These are phyloP conservation scores for Eucalyptus regnans DNA, from an alignment of 345 rosid species.

Conservation along the genomic window DNA sequence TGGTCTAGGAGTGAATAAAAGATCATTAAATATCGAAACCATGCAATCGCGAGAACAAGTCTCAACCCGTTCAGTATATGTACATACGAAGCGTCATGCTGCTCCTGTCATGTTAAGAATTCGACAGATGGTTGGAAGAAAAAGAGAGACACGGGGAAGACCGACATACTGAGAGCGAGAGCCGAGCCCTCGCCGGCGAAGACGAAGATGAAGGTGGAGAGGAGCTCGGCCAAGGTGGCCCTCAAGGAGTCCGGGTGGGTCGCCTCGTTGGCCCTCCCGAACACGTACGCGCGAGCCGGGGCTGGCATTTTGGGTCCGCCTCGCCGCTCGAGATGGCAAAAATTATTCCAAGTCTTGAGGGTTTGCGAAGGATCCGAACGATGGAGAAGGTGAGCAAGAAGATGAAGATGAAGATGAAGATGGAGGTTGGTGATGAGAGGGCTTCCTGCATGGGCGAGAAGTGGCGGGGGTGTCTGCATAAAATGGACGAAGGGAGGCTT, in stretches of 20 bases:
- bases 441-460: background rate
- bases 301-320: background rate
- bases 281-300: constrained; percentile 22
- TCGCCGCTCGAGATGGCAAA: background rate
- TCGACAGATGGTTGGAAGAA: background rate
- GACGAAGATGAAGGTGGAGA: constrained; percentile 62
- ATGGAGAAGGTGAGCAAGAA: background rate
- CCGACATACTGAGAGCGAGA: constrained; percentile 45
- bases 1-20: background rate
- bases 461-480: background rate
- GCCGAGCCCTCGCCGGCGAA: constrained; percentile 74
- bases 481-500: background rate
- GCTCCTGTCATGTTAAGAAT: background rate
- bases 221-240: constrained; percentile 58
- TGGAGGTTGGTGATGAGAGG: background rate
- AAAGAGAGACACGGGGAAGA: background rate
- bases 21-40: background rate
- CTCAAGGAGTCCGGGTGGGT: constrained; percentile 35
- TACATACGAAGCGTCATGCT: background rate
- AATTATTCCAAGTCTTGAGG: background rate
- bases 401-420: background rate
- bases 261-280: constrained; percentile 37
- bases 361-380: background rate
- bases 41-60: background rate
- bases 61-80: background rate